phyloP scores from a whole-genome alignment of 306 rosid genomes.

The Cucumis cinereus region DNA sequence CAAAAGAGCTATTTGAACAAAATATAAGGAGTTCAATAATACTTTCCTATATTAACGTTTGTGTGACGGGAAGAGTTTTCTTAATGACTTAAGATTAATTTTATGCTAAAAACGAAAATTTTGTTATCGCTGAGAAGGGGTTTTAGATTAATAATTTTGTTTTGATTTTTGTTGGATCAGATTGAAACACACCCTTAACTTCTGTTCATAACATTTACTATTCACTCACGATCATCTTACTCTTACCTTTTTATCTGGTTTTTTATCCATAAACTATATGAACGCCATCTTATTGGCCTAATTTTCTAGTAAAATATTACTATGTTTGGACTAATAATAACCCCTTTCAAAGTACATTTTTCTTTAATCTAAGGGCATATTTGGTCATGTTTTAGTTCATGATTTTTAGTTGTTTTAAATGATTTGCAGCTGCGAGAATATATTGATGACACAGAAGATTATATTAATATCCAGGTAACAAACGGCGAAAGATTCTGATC shows the following conservation, averaged over 20 bases:
- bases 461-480: conserved; percentile 69
- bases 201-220: neutral
- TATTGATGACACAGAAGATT: conserved; percentile 84
- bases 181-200: neutral
- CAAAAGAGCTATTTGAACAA: neutral
- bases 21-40: neutral
- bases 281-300: neutral
- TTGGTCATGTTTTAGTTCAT: neutral
- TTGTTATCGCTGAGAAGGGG: neutral
- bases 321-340: neutral
- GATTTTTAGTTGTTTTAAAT: neutral
- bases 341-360: too few relatives aligned
- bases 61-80: neutral
- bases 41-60: neutral
- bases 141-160: neutral
- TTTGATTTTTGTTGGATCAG: neutral
- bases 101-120: neutral
- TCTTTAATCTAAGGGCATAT: neutral
- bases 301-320: neutral
- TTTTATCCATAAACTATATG: neutral
- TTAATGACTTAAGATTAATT: neutral
- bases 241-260: neutral
- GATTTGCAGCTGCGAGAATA: conserved; percentile 62
- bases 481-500: neutral
- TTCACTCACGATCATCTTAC: neutral